phyloP scores from a whole-genome alignment of 2,329 filamentous ascomycete species.

The Pseudodiploospora longispora region DNA sequence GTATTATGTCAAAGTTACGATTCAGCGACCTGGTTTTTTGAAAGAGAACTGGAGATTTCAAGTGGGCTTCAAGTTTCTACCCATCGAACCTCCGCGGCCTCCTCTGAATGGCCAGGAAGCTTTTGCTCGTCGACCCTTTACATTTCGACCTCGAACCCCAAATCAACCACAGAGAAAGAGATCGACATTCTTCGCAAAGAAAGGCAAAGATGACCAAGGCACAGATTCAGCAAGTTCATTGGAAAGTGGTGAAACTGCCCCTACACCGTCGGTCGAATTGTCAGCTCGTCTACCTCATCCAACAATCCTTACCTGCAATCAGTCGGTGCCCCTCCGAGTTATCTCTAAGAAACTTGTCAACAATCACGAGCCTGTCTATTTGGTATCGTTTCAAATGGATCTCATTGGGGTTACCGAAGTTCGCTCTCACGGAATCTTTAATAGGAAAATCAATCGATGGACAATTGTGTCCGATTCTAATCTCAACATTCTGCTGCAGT shows the following conservation, averaged over 20 bases:
- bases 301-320: slow-evolving; percentile 80
- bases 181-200: slow-evolving; percentile 47
- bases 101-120: slow-evolving; percentile 63
- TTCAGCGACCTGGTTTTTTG: slow-evolving; percentile 79
- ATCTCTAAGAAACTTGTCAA: slow-evolving; percentile 69
- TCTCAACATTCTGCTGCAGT: slow-evolving; percentile 63
- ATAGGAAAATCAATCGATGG: slow-evolving; percentile 67
- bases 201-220: slow-evolving; percentile 15
- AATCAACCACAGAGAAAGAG: slow-evolving; percentile 38
- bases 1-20: slow-evolving; percentile 94
- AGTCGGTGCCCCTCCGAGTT: slow-evolving; percentile 72
- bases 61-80: slow-evolving; percentile 73
- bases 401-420: slow-evolving; percentile 74
- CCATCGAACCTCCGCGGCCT: slow-evolving; percentile 80
- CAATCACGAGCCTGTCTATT: slow-evolving; percentile 60
- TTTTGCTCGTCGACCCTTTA: slow-evolving; percentile 68
- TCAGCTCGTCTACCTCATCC: slow-evolving; percentile 78
- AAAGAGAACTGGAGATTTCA: slow-evolving; percentile 77
- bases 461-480: slow-evolving; percentile 65
- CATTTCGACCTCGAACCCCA: slow-evolving; percentile 39
- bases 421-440: slow-evolving; percentile 64
- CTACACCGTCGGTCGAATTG: slow-evolving; percentile 63
- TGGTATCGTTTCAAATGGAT: slow-evolving; percentile 74
- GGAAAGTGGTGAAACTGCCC: slow-evolving; percentile 20
- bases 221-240: slow-evolving; percentile 14